phyloP scores from a whole-genome alignment of 2,329 filamentous ascomycete genomes.

The Talaromyces albobiverticillius region DNA sequence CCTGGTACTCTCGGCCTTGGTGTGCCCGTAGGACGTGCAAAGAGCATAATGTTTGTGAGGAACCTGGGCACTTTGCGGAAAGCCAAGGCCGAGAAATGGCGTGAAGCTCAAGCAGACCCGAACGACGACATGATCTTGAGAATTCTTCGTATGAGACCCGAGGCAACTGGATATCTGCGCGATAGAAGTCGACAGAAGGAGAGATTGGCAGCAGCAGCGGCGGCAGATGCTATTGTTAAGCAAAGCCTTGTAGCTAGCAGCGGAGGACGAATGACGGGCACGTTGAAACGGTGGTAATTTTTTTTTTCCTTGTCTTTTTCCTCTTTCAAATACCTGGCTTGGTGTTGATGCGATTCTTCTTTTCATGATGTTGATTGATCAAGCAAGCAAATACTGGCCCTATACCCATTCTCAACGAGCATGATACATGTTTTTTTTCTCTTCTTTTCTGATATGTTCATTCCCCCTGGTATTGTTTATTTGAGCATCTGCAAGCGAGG shows the following conservation, averaged over 20 bases:
- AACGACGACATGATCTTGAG: slow-evolving; percentile 97
- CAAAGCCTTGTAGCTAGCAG: slow-evolving; percentile 72
- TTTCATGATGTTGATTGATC: background rate
- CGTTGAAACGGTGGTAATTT: slow-evolving; percentile 24
- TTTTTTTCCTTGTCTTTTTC: too few relatives aligned
- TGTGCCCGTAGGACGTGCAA: slow-evolving; percentile 50
- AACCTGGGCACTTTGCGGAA: slow-evolving; percentile 96
- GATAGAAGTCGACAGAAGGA: slow-evolving; percentile 93
- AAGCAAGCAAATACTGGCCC: slow-evolving; percentile 6
- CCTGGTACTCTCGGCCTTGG: slow-evolving; percentile 50
- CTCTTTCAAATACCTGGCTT: background rate
- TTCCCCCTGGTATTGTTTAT: background rate
- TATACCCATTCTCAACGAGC: slow-evolving; percentile 12
- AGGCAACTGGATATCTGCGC: slow-evolving; percentile 81
- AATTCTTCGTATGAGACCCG: slow-evolving; percentile 90
- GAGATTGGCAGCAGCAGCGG: slow-evolving; percentile 81
- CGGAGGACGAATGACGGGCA: slow-evolving; percentile 52
- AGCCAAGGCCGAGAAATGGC: slow-evolving; percentile 92
- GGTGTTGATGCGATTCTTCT: background rate
- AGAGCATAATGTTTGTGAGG: slow-evolving; percentile 85
- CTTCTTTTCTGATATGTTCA: background rate
- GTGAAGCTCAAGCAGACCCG: slow-evolving; percentile 92
- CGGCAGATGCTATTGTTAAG: slow-evolving; percentile 89
- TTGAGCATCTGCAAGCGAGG: background rate
- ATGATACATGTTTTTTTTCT: background rate